phyloP scores from a whole-genome alignment of 768 basidiomycete species.

The Macrolepiota dolichaula region DNA sequence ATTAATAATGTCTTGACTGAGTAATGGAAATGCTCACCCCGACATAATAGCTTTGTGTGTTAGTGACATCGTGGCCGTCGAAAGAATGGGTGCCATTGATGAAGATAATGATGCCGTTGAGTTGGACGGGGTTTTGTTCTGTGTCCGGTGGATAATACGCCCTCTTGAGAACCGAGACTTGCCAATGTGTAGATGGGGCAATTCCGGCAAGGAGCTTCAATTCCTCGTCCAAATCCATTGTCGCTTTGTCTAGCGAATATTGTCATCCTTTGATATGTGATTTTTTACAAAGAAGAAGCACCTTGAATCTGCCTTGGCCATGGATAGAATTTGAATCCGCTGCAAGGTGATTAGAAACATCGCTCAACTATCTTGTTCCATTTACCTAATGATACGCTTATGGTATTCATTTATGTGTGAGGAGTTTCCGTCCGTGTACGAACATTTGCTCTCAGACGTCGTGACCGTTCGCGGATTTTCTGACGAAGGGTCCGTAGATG shows the following conservation, averaged over 20 bases:
- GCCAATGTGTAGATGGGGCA: not conserved
- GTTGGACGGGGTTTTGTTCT: not conserved
- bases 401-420: not conserved
- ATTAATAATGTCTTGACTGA: not conserved
- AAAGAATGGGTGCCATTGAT: not conserved
- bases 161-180: not conserved
- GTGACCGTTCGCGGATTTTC: not conserved
- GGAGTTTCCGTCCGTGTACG: not conserved
- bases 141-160: not conserved
- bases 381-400: not conserved
- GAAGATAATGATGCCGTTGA: not conserved
- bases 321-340: not conserved
- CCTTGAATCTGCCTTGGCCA: not conserved
- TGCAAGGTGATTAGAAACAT: too few species aligned
- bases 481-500: not conserved
- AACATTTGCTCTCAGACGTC: not conserved
- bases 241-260: not conserved
- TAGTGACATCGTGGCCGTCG: not conserved
- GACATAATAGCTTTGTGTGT: not conserved
- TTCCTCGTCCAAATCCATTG: not conserved
- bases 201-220: not conserved
- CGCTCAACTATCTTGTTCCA: too few species aligned
- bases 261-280: not conserved
- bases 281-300: too few species aligned
- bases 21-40: not conserved